Evolutionary conservation across 2,329 filamentous ascomycete species (phyloP), one percentile per base, ranked within the genome.

Genomic region (Biscogniauxia sp.): DNA sequence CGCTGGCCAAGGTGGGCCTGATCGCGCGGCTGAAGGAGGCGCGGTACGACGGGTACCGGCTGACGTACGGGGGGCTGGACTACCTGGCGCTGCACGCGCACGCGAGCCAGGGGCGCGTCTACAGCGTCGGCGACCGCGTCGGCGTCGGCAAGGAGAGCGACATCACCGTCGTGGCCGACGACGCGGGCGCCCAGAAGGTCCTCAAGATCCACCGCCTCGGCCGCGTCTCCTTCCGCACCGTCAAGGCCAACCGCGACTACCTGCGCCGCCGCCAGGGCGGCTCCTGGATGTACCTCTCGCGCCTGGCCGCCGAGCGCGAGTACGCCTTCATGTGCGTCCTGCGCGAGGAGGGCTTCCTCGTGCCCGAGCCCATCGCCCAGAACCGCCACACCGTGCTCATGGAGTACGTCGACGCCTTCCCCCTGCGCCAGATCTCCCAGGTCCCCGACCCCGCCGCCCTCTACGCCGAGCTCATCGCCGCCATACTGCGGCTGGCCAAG

Each of bases 111-210:
- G 89, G 90, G 68, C 85, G 84, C 59, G 85, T 98, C 50, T 98
- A 96, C 83, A 96, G 91, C 68, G 92, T 98, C 3, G 95, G 95
- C 57, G 95, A 90, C 75, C 91, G 96, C 72, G 92, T 99, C 66
- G 95, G 96, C 54, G 93, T 98, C 2, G 95, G 95, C 57, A 99
- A 99, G 76, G 95, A 99, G 79, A 96, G 92, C 68, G 95, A 99
- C 73, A 98, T 99, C 72, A 91, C 96, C 76, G 89, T 98, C 60
- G 93, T 97, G 54, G 94, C 95, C 58, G 88, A 93, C 70, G 83
- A 92, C 56, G 84, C 83, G 5, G 93, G 92, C 60, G 80, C 81
- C 20, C 93, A 97, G 74, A 83, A 85, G 63, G 90, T 99, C 17
- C 84, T 99, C 67, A 99, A 99, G 80, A 97, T 99, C 71, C 95